Evolutionary conservation across 106 monocot species (phyloP).

Genomic region (Narthecium ossifragum): DNA sequence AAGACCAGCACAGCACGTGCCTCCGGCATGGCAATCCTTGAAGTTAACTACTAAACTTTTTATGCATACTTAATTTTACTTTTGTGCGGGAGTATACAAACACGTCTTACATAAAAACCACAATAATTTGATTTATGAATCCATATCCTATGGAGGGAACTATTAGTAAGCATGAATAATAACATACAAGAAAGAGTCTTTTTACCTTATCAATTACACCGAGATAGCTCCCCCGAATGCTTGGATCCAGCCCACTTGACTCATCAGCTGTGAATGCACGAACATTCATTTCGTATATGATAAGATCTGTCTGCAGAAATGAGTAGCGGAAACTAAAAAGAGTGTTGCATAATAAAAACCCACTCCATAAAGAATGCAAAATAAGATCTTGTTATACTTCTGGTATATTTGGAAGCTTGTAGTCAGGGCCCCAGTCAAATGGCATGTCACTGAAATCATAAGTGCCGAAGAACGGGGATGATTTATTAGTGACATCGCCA

Average conservation of each 20-base stretch:
- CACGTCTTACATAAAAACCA: too few species aligned
- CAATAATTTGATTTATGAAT: too few species aligned
- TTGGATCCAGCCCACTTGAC: slow-evolving; percentile 68
- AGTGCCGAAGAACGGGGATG: slow-evolving; percentile 61
- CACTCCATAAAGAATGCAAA: background rate
- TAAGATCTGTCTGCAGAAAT: slow-evolving; percentile 81
- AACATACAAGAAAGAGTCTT: background rate
- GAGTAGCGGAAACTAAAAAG: background rate
- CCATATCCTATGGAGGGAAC: too few species aligned
- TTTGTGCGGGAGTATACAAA: too few species aligned
- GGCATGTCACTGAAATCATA: slow-evolving; percentile 62
- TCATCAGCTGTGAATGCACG: slow-evolving; percentile 83
- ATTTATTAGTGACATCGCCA: slow-evolving; percentile 57
- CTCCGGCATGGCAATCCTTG: too few species aligned
- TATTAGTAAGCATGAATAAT: too few species aligned
- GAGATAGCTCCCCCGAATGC: slow-evolving; percentile 83
- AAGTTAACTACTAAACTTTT: too few species aligned
- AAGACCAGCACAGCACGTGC: too few species aligned
- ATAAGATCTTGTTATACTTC: slow-evolving; percentile 42
- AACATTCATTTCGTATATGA: slow-evolving; percentile 99
- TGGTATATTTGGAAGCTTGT: slow-evolving; percentile 78
- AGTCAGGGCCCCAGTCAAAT: slow-evolving; percentile 92
- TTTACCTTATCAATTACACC: slow-evolving; percentile 85
- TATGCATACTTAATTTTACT: too few species aligned
- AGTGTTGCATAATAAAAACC: too few species aligned